A percentile compares a stretch with the other conserved stretches of the same genome.
These are phyloP conservation scores for button mushroom (Agaricus bisporus) DNA, from an alignment of 768 basidiomycete genomes.

Conservation along the genomic window DNA sequence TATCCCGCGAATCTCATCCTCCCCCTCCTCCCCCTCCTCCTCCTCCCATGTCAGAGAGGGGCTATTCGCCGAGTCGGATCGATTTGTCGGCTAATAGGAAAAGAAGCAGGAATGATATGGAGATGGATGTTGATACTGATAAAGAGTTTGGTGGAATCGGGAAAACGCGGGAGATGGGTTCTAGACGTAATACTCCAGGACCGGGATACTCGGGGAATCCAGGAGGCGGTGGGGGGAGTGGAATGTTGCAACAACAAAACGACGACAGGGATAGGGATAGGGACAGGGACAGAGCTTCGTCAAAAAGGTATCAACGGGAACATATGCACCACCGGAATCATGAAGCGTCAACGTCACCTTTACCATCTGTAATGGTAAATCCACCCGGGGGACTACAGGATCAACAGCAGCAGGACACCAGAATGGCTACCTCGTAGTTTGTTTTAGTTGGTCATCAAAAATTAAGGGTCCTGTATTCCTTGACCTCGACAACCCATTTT, in stretches of 20 bases:
- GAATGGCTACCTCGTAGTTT: conserved; percentile 25
- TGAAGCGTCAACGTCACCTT: conserved; percentile 17
- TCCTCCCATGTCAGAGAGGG: conserved; percentile 30
- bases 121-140: conserved; percentile 45
- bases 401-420: conserved; percentile 19
- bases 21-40: conserved; percentile 9
- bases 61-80: conserved; percentile 24
- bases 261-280: conserved; percentile 2
- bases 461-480: conserved; percentile 10
- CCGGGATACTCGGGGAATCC: conserved; percentile 16
- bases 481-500: not conserved
- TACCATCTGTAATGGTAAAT: not conserved
- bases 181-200: conserved; percentile 1
- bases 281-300: conserved; percentile 36
- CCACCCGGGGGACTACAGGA: not conserved
- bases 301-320: conserved; percentile 56
- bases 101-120: conserved; percentile 54
- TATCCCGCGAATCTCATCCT: not conserved
- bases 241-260: conserved; percentile 23
- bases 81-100: conserved; percentile 38
- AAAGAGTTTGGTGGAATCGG: conserved; percentile 32
- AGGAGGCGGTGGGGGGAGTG: conserved; percentile 21
- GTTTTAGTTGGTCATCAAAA: not conserved
- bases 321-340: conserved; percentile 27
- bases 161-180: not conserved